Conservation (phyloP, 2,329 filamentous ascomycete species). For the Hypoxylon sp. region DNA sequence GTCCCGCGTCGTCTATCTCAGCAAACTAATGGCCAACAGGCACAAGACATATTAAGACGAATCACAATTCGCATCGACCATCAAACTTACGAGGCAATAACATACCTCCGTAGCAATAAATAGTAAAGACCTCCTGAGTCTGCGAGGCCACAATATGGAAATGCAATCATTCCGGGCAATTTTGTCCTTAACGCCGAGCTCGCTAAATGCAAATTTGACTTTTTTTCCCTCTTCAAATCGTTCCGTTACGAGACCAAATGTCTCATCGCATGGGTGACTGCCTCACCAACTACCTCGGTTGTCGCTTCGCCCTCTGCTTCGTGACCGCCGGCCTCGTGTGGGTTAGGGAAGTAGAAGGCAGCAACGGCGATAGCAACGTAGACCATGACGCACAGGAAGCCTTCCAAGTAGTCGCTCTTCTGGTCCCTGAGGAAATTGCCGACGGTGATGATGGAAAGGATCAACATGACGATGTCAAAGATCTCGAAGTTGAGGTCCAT, state of each 20-base stretch:
- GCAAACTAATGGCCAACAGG: not conserved
- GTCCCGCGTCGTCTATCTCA: not conserved
- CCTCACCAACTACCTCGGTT: slow-evolving; percentile 4
- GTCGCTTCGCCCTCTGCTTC: slow-evolving; percentile 6
- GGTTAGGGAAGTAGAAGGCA: slow-evolving; percentile 66
- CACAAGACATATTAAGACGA: not conserved
- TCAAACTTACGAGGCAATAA: slow-evolving; percentile 13
- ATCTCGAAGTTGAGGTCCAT: slow-evolving; percentile 88
- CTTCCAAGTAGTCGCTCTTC: slow-evolving; percentile 91
- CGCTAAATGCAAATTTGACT: slow-evolving; percentile 14
- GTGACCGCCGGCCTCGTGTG: slow-evolving; percentile 63
- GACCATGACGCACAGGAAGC: slow-evolving; percentile 77
- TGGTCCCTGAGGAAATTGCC: slow-evolving; percentile 88
- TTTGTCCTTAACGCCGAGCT: slow-evolving; percentile 30
- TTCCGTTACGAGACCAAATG: slow-evolving; percentile 10
- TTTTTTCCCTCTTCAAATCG: not conserved
- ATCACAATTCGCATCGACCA: slow-evolving; percentile 15
- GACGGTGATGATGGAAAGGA: slow-evolving; percentile 85
- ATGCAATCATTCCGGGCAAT: slow-evolving; percentile 19
- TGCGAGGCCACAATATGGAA: slow-evolving; percentile 5
- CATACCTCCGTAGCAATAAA: slow-evolving; percentile 3
- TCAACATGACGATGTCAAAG: slow-evolving; percentile 83
- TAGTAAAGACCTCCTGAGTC: slow-evolving; percentile 10
- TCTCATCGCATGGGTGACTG: slow-evolving; percentile 10
- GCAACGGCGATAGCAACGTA: slow-evolving; percentile 69